Evolutionary conservation across 257 asterid genomes (phyloP).

Genomic region (Solanum acaule): DNA sequence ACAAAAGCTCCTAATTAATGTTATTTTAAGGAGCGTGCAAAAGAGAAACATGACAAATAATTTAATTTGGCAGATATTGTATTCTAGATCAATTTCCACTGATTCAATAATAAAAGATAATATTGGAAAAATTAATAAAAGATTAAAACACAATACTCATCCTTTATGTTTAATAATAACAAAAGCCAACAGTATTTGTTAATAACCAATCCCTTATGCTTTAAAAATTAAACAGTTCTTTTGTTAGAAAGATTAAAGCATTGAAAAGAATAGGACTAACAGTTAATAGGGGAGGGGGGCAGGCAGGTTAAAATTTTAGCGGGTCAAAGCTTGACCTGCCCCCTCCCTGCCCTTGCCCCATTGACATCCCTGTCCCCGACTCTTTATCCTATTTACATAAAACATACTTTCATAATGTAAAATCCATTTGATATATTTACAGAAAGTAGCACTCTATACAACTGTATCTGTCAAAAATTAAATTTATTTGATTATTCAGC

Average conservation of each 20-base stretch:
- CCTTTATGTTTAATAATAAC: background rate
- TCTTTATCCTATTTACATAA: background rate
- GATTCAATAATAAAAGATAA: background rate
- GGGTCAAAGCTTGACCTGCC: background rate
- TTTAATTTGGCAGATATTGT: background rate
- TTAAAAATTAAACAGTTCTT: too few relatives aligned
- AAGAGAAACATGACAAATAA: too few relatives aligned
- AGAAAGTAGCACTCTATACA: background rate
- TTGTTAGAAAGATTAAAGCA: background rate
- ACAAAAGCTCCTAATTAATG: too few relatives aligned
- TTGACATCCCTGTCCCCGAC: background rate
- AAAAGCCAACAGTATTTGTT: background rate
- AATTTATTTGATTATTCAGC: background rate
- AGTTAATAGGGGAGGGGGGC: background rate
- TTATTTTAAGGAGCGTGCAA: too few relatives aligned
- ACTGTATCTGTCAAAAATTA: background rate
- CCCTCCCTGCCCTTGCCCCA: background rate
- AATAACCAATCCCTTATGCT: background rate
- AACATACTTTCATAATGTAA: background rate
- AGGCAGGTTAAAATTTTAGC: background rate
- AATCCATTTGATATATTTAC: background rate
- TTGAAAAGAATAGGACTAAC: background rate
- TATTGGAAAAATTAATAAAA: too few relatives aligned
- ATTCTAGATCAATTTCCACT: background rate
- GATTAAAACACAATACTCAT: background rate